Conservation (phyloP, 768 basidiomycete genomes). For the Xanthoconium stramineum region DNA sequence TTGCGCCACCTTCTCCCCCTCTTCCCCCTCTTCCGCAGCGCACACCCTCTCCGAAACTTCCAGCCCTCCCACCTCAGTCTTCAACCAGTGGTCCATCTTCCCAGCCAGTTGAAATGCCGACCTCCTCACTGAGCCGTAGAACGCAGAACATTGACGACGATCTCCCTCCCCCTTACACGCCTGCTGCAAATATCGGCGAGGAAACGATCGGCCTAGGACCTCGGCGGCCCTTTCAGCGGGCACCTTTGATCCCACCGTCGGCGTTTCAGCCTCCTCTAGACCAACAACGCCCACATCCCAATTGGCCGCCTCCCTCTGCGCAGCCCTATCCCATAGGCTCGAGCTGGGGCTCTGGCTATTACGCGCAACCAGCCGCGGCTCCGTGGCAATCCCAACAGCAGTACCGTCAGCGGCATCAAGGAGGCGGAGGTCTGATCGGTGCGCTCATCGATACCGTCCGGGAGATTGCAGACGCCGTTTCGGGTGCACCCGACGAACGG, state of each 20-base stretch:
- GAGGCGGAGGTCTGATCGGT: conserved; percentile 27
- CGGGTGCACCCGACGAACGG: conserved; percentile 22
- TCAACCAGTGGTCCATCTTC: not conserved
- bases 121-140: no score
- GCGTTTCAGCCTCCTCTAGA: not conserved
- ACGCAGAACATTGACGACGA: conserved; percentile 43
- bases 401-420: conserved; percentile 15
- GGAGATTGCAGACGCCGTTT: conserved; percentile 30
- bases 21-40: conserved; percentile 5
- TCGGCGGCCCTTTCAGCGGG: conserved; percentile 54
- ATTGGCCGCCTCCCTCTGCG: not conserved
- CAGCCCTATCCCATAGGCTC: not conserved
- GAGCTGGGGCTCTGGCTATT: not conserved
- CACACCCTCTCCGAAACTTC: not conserved
- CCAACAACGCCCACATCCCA: not conserved
- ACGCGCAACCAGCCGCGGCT: conserved; percentile 6
- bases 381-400: conserved; percentile 22
- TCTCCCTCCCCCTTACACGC: conserved; percentile 68
- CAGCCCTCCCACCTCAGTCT: conserved; percentile 2
- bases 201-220: conserved; percentile 63
- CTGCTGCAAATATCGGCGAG: conserved; percentile 59
- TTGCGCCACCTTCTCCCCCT: conserved; percentile 2
- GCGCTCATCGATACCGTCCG: conserved; percentile 25
- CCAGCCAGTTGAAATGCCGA: not conserved
- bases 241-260: conserved; percentile 21